Percentiles rank a stretch among this genome's conserved stretches.
Conservation (phyloP, 2,329 filamentous ascomycete genomes). For the Ophiocordyceps camponoti-leonardi region DNA sequence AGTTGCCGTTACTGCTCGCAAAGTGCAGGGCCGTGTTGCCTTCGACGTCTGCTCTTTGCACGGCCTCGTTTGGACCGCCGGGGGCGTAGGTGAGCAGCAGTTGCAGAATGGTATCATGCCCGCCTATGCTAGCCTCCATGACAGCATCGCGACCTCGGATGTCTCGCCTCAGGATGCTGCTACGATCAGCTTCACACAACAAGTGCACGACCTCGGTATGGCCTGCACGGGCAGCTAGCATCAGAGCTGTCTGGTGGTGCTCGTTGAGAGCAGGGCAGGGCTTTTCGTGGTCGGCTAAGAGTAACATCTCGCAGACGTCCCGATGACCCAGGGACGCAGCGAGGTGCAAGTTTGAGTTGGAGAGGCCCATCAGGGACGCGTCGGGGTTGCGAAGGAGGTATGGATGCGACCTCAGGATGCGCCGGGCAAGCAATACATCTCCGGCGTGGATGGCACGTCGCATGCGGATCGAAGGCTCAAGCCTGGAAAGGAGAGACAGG, state of each 20-base stretch:
- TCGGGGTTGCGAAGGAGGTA: conserved; percentile 64
- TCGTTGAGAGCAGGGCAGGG: conserved; percentile 61
- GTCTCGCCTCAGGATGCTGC: conserved; percentile 48
- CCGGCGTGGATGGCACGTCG: conserved; percentile 67
- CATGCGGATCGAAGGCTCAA: conserved; percentile 59
- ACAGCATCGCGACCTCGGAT: conserved; percentile 53
- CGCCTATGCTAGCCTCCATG: conserved; percentile 43
- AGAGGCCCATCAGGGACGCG: conserved; percentile 45
- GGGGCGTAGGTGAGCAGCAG: conserved; percentile 45
- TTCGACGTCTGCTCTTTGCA: conserved; percentile 43
- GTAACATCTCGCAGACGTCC: conserved; percentile 50
- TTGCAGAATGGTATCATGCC: conserved; percentile 48
- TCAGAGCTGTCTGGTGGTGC: conserved; percentile 62
- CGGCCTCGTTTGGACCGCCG: conserved; percentile 31
- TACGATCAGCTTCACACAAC: conserved; percentile 46
- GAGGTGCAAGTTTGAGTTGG: conserved; percentile 72
- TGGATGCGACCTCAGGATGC: conserved; percentile 61
- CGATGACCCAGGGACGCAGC: conserved; percentile 57
- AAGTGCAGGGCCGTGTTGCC: conserved; percentile 85
- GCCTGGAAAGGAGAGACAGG: conserved; percentile 29
- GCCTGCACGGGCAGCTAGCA: conserved; percentile 54
- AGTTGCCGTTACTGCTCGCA: conserved; percentile 64
- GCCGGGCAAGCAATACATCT: conserved; percentile 53
- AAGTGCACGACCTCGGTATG: conserved; percentile 60
- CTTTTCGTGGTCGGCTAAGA: conserved; percentile 60